Evolutionary conservation across 1,284 basidiomycete genomes (phyloP), one percentile per base, ranked within the genome.

Genomic region (Coniferiporia weirii): DNA sequence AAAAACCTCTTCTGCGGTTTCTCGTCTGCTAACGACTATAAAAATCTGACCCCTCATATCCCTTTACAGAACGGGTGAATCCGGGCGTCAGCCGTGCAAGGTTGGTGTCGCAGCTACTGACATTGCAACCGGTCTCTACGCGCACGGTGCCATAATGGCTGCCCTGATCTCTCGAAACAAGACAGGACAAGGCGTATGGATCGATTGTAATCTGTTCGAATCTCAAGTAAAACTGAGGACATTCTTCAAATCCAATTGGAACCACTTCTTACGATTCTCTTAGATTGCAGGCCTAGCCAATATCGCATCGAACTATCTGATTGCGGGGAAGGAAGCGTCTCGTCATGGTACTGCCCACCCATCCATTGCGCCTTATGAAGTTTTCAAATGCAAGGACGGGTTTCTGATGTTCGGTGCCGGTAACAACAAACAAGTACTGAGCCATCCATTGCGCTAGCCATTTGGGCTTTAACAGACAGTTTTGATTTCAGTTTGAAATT

Each of bases 321-420:
- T 98, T 60, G 83, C 91, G 6, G 91, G 89, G 0, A 76, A 89
- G 71, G 92, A 96, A 71, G 95, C 90, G 8, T 79, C 81, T n/a
- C 78, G 95, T 53, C 88, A 93, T 71, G 95, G 95, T 22, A 98
- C 95, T 34, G 83, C 91, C 1, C 95, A 98, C 70, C 90, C 92
- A 12, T 93, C 90, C 8, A 87, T 95, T 66, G 93, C 94, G 1
- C 93, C 93, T 0, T 96, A 95, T 73, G 90, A 95, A 71, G 92
- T 91, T 6, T 95, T 98, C 70, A 83, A 89, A 0, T 95, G 93
- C 69, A 82, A 85, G 68, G 87, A 94, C 69, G 89, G 91, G n/a
- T 94, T 85, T 69, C 73, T 97, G 61, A 96, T 97, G 93, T 85
- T 98, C 57, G 94, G 93, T 48, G 94, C 92, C 1, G 95, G 93